Evolutionary conservation across 306 rosid species (phyloP), one percentile per base, ranked within the genome.

Genomic region (Prunus fruticosa): DNA sequence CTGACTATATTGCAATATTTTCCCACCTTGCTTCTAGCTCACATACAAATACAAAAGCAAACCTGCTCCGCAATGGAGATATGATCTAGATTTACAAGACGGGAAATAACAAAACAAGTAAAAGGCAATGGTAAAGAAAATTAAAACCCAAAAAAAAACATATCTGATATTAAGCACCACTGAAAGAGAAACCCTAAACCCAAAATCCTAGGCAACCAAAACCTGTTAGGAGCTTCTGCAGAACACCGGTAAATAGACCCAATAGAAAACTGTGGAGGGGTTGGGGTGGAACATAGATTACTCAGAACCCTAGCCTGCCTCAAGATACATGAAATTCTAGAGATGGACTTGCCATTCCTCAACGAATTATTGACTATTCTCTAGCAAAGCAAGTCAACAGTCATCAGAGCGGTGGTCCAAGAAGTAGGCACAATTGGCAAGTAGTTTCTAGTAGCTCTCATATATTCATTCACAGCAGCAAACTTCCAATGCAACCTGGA

Each of bases 11-110:
- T 89, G 89, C 86, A 87, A 79, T 86, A 88, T 86, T 82, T 88
- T 79, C 96, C 97, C 89, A 88, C 85, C 96, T 86, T 89, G 93
- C 88, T 84, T 83, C 94, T 87, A 87, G 88, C 92, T 82, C 89
- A 76, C 91, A 82, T 74, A 80, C 83, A 79, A 88, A 74, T 80
- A 87, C 82, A 88, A 85, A 77, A 79, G 86, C 68, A 82, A 78
- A 79, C 79, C 79, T 78, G 82, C 90, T 82, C 88, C 66, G 79
- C 90, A 69, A 84, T 80, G 67, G 81, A 73, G 84, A 83, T 81
- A 63, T 63, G 89, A 79, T 53, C 90, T 71, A 82, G 90, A 90
- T 86, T 87, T 93, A 93, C 94, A 87, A 83, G 93, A 83, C 57
- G 86, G 93, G 96, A 87, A 91, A 87, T 77, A 66, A 51, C 84